These are phyloP conservation scores for Chalaropsis thielavioides DNA, from an alignment of 2,329 filamentous ascomycete species.

Conservation along the genomic window DNA sequence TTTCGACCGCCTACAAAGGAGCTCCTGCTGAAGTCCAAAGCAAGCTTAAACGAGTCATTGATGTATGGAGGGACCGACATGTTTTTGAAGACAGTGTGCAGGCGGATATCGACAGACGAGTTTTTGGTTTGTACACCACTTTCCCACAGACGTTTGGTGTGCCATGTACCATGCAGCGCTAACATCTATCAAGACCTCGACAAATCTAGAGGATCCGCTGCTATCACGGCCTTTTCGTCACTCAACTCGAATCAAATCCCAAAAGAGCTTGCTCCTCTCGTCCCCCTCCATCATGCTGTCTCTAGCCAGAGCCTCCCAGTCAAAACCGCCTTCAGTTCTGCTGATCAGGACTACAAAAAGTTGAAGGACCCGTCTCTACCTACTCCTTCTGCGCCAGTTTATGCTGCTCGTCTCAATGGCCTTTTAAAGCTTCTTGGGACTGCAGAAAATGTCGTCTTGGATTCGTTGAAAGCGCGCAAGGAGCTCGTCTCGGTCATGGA, in stretches of 20 bases:
- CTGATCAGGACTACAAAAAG: constrained; percentile 72
- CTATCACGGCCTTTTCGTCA: constrained; percentile 35
- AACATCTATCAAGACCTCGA: constrained; percentile 39
- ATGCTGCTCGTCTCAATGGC: constrained; percentile 76
- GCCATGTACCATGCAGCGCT: not conserved
- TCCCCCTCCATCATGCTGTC: constrained; percentile 57
- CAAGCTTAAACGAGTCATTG: constrained; percentile 76
- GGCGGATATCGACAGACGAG: constrained; percentile 60
- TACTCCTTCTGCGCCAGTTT: constrained; percentile 70
- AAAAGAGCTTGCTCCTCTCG: constrained; percentile 60
- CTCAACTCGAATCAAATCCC: constrained; percentile 48
- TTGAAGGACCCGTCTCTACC: constrained; percentile 55
- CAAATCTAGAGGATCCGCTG: constrained; percentile 40
- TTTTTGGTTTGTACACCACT: constrained; percentile 50
- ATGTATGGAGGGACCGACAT: constrained; percentile 77
- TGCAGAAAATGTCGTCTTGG: constrained; percentile 77
- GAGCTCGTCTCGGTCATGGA: constrained; percentile 68
- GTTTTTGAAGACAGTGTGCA: constrained; percentile 78
- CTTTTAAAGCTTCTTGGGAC: constrained; percentile 79
- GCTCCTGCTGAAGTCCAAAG: constrained; percentile 72
- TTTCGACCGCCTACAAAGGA: constrained; percentile 78
- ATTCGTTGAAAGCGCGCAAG: constrained; percentile 74
- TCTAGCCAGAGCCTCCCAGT: constrained; percentile 57
- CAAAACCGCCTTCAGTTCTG: constrained; percentile 51
- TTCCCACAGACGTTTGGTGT: not conserved